A percentile compares a stretch with the other conserved stretches of the same genome.
Conservation (phyloP, 2,329 filamentous ascomycete species). For the Aureobasidium sp. region DNA sequence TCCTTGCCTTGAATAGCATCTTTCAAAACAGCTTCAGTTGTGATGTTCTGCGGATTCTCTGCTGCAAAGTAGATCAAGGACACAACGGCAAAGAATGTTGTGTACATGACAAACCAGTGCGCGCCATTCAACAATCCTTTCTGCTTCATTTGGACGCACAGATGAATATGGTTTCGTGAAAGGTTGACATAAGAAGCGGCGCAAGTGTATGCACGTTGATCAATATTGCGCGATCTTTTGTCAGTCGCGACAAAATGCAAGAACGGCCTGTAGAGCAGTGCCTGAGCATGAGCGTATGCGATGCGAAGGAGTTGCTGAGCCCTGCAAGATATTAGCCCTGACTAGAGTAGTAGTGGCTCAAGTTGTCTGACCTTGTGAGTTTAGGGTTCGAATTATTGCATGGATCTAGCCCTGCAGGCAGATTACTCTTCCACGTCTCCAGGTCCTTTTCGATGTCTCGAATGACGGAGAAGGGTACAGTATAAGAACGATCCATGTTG, state of each 20-base stretch:
- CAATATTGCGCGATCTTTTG: conserved; percentile 47
- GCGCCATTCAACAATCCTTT: conserved; percentile 69
- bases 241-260: conserved; percentile 70
- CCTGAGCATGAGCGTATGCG: conserved; percentile 75
- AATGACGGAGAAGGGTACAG: conserved; percentile 57
- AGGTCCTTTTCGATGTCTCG: conserved; percentile 58
- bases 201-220: conserved; percentile 72
- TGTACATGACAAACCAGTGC: conserved; percentile 83
- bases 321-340: conserved; percentile 28
- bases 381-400: conserved; percentile 65
- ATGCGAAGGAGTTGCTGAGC: conserved; percentile 70
- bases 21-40: conserved; percentile 70
- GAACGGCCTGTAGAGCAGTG: conserved; percentile 77
- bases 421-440: conserved; percentile 55
- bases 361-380: conserved; percentile 59
- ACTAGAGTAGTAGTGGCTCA: not conserved
- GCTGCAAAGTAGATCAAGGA: conserved; percentile 73
- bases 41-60: conserved; percentile 69
- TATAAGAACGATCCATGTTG: conserved; percentile 48
- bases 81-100: conserved; percentile 73
- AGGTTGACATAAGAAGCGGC: conserved; percentile 60
- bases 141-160: conserved; percentile 69
- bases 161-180: conserved; percentile 69
- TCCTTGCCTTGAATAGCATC: conserved; percentile 82
- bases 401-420: conserved; percentile 72